These are phyloP conservation scores for Nicotiana paniculata DNA, from an alignment of 257 asterid genomes.

Conservation along the genomic window DNA sequence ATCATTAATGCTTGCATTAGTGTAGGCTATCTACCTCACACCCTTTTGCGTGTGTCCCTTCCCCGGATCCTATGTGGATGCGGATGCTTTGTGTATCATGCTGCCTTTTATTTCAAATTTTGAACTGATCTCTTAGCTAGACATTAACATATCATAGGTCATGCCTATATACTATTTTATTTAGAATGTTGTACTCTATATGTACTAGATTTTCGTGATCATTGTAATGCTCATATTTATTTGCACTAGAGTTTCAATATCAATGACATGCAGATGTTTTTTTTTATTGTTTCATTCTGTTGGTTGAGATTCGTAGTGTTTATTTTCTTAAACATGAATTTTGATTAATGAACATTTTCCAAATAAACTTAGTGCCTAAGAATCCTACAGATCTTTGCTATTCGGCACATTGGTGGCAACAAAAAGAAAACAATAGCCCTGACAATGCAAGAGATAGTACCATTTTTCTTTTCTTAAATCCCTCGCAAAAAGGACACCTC, in stretches of 20 bases:
- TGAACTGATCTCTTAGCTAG: background rate
- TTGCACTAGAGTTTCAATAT: background rate
- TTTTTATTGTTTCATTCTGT: background rate
- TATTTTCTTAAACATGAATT: background rate
- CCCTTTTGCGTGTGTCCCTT: too few species aligned
- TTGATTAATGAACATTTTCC: background rate
- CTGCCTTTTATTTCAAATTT: background rate
- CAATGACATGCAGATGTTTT: background rate
- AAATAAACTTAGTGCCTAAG: background rate
- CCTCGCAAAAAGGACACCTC: background rate
- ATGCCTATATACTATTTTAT: background rate
- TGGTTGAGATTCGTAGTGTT: background rate
- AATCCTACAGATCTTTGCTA: too few species aligned
- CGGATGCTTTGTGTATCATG: too few species aligned
- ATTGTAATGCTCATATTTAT: background rate
- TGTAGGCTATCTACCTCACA: too few species aligned
- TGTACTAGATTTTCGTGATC: background rate
- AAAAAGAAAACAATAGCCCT: too few species aligned
- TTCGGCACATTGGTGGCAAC: too few species aligned
- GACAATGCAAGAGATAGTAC: too few species aligned
- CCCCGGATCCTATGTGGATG: fast-evolving
- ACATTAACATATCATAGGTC: background rate
- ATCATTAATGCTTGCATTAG: too few species aligned
- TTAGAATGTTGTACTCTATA: background rate
- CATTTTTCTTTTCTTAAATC: background rate